Evolutionary conservation across 2,329 filamentous ascomycete species (phyloP).

Genomic region (Harringtonia aguacate): DNA sequence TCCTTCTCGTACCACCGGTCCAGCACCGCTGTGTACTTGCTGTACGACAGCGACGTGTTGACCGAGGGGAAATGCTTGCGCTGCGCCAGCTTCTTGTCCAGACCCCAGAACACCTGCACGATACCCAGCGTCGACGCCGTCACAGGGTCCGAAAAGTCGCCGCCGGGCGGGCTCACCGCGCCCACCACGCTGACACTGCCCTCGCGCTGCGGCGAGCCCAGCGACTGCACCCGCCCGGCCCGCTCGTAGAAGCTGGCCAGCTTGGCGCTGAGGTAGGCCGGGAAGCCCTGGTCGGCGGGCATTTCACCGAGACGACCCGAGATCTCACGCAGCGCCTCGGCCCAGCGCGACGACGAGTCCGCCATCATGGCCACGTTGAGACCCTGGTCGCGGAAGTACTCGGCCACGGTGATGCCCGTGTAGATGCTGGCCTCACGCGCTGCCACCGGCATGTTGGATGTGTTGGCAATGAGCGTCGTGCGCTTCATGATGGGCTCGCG

Average conservation of each 20-base stretch:
- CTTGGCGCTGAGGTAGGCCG: slow-evolving; percentile 92
- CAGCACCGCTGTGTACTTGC: slow-evolving; percentile 83
- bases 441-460: slow-evolving; percentile 98
- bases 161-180: slow-evolving; percentile 91
- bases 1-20: slow-evolving; percentile 94
- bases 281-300: slow-evolving; percentile 99
- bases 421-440: slow-evolving; percentile 98
- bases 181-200: slow-evolving; percentile 97
- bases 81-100: slow-evolving; percentile 98
- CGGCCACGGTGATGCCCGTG: slow-evolving; percentile 86
- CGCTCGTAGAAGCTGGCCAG: slow-evolving; percentile 98
- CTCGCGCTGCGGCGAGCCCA: slow-evolving; percentile 79
- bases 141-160: slow-evolving; percentile 98
- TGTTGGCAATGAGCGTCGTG: slow-evolving; percentile 96
- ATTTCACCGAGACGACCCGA: slow-evolving; percentile 98
- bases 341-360: slow-evolving; percentile 93
- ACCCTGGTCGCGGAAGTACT: slow-evolving; percentile 96
- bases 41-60: slow-evolving; percentile 91
- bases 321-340: slow-evolving; percentile 95
- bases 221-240: slow-evolving; percentile 73
- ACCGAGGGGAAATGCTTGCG: slow-evolving; percentile 98
- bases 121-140: slow-evolving; percentile 90
- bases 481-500: slow-evolving; percentile 99
- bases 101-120: slow-evolving; percentile 98
- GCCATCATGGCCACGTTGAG: slow-evolving; percentile 99